Percentiles rank a stretch among this genome's conserved stretches.
Evolutionary conservation across 164 flowering plant species (phyloP).

Genomic region (Tinospora cordifolia): DNA sequence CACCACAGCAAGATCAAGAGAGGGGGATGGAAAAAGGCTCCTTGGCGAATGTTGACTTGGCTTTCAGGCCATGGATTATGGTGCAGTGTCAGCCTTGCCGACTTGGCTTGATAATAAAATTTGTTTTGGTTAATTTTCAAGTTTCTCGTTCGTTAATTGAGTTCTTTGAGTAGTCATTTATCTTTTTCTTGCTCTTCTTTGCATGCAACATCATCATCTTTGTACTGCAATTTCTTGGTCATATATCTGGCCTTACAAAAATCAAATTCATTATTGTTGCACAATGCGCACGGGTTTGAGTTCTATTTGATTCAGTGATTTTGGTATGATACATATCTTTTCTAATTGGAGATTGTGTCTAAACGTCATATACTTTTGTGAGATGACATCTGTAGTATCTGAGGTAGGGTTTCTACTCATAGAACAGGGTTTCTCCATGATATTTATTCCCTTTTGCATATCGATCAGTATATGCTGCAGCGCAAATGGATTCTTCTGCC

Average conservation of each 20-base stretch:
- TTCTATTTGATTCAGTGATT: too few relatives aligned
- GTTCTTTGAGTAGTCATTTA: neutral
- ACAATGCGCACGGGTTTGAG: too few relatives aligned
- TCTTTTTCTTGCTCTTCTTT: neutral
- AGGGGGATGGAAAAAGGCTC: too few relatives aligned
- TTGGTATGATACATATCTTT: neutral
- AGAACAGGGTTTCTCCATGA: constrained; percentile 73
- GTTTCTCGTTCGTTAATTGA: neutral
- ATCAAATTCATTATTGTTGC: too few relatives aligned
- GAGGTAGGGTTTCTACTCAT: constrained; percentile 90
- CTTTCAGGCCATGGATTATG: too few relatives aligned
- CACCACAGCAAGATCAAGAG: too few relatives aligned
- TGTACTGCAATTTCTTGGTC: neutral
- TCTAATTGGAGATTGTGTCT: neutral
- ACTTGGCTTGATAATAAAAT: neutral
- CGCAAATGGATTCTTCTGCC: constrained; percentile 81
- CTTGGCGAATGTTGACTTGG: too few relatives aligned
- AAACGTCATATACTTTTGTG: constrained; percentile 25
- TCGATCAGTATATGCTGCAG: constrained; percentile 73
- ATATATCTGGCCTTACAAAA: neutral
- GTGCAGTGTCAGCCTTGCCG: too few relatives aligned
- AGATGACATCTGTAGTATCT: constrained; percentile 92
- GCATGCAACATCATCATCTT: neutral
- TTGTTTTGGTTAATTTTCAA: neutral
- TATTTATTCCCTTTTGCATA: constrained; percentile 74